A percentile compares a stretch with the other conserved stretches of the same genome.
These are phyloP conservation scores for Candida nemodendra DNA, from an alignment of 805 yeast genomes.

Conservation along the genomic window DNA sequence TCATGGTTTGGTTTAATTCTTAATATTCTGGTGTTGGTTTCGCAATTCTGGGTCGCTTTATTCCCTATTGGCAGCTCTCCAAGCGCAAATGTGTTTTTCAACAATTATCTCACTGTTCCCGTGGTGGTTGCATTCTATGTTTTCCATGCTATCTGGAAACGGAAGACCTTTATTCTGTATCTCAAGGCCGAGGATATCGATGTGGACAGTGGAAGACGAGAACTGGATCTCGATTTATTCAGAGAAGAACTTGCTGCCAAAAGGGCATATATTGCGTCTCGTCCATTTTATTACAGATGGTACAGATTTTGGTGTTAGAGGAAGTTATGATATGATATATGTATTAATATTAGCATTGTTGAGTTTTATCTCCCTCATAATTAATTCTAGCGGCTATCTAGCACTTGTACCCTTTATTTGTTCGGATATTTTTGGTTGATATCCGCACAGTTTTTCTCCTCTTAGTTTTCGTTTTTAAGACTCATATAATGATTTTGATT, in stretches of 20 bases:
- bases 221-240: constrained; percentile 51
- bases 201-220: constrained; percentile 61
- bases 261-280: constrained; percentile 43
- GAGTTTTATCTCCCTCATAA: no score
- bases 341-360: no score
- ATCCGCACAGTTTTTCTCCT: no score
- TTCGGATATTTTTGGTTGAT: no score
- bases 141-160: constrained; percentile 34
- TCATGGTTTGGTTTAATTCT: constrained; percentile 58
- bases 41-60: constrained; percentile 80
- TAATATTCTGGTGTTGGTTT: constrained; percentile 57
- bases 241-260: constrained; percentile 57
- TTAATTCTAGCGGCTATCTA: no score
- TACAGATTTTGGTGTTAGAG: constrained; percentile 56
- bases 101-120: constrained; percentile 61
- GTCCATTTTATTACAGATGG: constrained; percentile 45
- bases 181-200: constrained; percentile 50
- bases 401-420: no score
- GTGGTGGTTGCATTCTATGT: constrained; percentile 50
- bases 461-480: no score
- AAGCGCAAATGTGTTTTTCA: constrained; percentile 56
- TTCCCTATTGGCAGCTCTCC: constrained; percentile 60
- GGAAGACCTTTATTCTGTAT: constrained; percentile 43
- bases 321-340: no score
- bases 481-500: no score